Conservation (phyloP, 805 yeast species). For the Yarrowia deformans region DNA sequence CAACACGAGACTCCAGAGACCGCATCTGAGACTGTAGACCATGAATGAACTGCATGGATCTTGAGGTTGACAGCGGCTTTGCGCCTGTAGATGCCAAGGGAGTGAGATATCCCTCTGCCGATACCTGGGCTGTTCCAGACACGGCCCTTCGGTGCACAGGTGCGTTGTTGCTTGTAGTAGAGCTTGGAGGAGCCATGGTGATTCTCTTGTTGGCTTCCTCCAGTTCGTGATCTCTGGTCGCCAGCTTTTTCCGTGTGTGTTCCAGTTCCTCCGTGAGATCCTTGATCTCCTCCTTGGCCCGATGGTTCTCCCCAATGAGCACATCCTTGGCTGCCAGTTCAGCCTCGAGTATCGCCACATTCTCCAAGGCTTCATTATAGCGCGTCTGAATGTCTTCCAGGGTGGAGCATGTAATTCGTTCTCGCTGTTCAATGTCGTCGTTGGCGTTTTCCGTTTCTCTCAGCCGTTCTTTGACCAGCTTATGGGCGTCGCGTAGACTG, state of each 20-base stretch:
- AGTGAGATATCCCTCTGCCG: conserved; percentile 21
- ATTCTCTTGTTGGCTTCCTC: conserved; percentile 33
- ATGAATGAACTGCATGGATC: conserved; percentile 47
- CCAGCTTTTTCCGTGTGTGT: conserved; percentile 41
- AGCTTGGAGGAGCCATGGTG: background rate
- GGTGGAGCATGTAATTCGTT: conserved; percentile 50
- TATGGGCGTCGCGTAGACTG: conserved; percentile 49
- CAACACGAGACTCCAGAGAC: conserved; percentile 46
- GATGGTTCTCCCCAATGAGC: conserved; percentile 47
- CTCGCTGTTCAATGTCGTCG: conserved; percentile 56
- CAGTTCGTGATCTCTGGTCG: conserved; percentile 27
- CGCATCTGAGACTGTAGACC: conserved; percentile 48
- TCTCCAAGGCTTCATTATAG: conserved; percentile 52
- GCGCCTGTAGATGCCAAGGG: conserved; percentile 1
- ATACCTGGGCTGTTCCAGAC: conserved; percentile 15
- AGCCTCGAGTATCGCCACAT: conserved; percentile 53
- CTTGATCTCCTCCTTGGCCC: conserved; percentile 49
- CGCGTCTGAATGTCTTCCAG: conserved; percentile 51
- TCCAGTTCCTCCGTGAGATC: conserved; percentile 51
- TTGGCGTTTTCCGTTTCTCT: conserved; percentile 55
- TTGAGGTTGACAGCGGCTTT: conserved; percentile 43
- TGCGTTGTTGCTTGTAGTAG: background rate
- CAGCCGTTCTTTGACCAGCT: conserved; percentile 48
- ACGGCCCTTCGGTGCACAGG: conserved; percentile 9
- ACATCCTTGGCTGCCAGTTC: conserved; percentile 51